Evolutionary conservation across 495 filamentous ascomycete species (phyloP).

Genomic region (Podospora tetraspora): DNA sequence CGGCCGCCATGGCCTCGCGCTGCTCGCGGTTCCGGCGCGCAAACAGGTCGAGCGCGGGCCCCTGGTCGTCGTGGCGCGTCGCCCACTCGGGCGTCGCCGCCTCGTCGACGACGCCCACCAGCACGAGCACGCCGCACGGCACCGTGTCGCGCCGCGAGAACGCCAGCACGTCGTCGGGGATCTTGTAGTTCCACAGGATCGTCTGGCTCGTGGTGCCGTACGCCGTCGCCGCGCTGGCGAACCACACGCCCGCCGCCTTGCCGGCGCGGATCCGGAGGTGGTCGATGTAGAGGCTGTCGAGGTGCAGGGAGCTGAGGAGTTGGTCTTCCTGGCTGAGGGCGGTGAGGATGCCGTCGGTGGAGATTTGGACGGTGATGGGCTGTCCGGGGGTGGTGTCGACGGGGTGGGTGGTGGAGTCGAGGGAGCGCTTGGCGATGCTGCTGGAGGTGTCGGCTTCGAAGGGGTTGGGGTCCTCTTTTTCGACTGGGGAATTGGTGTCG

Average conservation of each 20-base stretch:
- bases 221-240: slow-evolving; percentile 51
- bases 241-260: slow-evolving; percentile 50
- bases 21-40: slow-evolving; percentile 35
- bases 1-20: slow-evolving; percentile 37
- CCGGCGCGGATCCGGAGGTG: slow-evolving; percentile 32
- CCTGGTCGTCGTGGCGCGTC: slow-evolving; percentile 35
- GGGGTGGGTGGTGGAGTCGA: slow-evolving; percentile 34
- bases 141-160: slow-evolving; percentile 51
- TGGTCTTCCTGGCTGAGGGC: slow-evolving; percentile 34
- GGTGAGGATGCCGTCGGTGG: slow-evolving; percentile 35
- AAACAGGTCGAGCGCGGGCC: slow-evolving; percentile 36
- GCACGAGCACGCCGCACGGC: slow-evolving; percentile 58
- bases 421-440: slow-evolving; percentile 27
- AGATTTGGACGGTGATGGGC: slow-evolving; percentile 44
- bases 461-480: background rate
- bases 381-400: slow-evolving; percentile 17
- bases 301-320: slow-evolving; percentile 23
- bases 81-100: slow-evolving; percentile 54
- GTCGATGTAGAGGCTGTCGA: slow-evolving; percentile 39
- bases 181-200: slow-evolving; percentile 57
- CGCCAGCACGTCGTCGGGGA: slow-evolving; percentile 47
- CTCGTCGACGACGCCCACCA: slow-evolving; percentile 48
- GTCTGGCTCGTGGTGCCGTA: slow-evolving; percentile 47
- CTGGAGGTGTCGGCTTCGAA: slow-evolving; percentile 16
- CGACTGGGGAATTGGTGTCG: background rate